Evolutionary conservation across 2,329 filamentous ascomycete species (phyloP), one percentile per base, ranked within the genome.

Genomic region (Amauroascus verrucosus): DNA sequence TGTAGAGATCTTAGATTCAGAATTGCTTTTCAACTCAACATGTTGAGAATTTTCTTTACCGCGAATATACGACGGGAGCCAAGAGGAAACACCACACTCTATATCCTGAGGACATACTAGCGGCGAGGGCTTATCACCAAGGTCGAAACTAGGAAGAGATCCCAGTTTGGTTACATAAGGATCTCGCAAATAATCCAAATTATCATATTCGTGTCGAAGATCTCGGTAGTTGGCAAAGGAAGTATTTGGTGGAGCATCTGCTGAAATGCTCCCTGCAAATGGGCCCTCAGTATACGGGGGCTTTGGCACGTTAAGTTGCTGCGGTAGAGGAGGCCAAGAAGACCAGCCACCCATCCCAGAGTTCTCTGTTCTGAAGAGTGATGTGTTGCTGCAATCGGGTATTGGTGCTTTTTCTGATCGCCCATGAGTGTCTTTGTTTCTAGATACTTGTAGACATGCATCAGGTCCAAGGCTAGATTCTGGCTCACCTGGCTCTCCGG

Each of bases 281-380:
- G 48, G 48, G 2, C 48, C 48, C 9, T 51, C 48, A 8, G 24
- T 43, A 43, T 51, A 51, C 7, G 24, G 22, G 8, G n/a, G 14
- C 9, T 32, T 43, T 11, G 35, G 16, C 7, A 16, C 7, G 1
- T 43, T n/a, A 32, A 30, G 11, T 1, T 9, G 48, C 13, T 9
- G 48, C 8, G 37, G 16, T 13, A 33, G 4, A 2, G 35, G 9
- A 28, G 46, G 20, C 46, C 32, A 33, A 24, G 30, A 22, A 37
- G 18, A 8, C 30, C 32, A 48, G 22, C 32, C 30, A 13, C 26
- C 18, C 6, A 46, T 18, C 1, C n/a, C 44, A 14, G 24, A 20
- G 14, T 46, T n/a, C 26, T 11, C 28, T 6, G 24, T 46, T 32
- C 28, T 46, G 26, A 46, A n/a, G 14, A 32, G 28, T 6, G 26